A percentile compares a stretch with the other conserved stretches of the same genome.
Conservation (phyloP, 2,329 filamentous ascomycete species). For the Sclerotiophoma versabilis region DNA sequence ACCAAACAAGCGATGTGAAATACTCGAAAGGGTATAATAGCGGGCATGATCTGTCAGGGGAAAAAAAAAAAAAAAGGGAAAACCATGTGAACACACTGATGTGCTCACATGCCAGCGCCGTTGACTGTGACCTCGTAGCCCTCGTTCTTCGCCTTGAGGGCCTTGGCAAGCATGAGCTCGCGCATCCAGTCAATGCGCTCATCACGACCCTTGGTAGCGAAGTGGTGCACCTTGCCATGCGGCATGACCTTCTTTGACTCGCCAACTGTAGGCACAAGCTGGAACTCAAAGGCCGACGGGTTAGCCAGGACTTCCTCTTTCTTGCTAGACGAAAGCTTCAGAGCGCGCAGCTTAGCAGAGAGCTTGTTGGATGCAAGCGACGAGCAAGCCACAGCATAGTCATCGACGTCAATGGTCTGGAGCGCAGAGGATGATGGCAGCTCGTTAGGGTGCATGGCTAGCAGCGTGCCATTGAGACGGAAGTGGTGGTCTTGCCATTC, state of each 20-base stretch:
- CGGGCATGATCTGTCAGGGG: constrained; percentile 28
- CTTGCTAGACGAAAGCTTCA: constrained; percentile 63
- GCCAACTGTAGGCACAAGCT: constrained; percentile 72
- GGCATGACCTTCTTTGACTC: constrained; percentile 47
- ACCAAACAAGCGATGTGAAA: constrained; percentile 15
- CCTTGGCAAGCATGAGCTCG: constrained; percentile 90
- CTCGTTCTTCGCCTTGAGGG: constrained; percentile 81
- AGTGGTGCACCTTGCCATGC: constrained; percentile 84
- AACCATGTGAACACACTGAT: not conserved
- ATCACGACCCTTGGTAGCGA: constrained; percentile 85
- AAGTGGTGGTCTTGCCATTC: constrained; percentile 96
- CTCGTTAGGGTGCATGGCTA: constrained; percentile 71
- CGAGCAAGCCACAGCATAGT: constrained; percentile 87
- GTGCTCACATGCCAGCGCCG: constrained; percentile 55
- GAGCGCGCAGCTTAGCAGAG: constrained; percentile 83
- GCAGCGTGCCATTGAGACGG: constrained; percentile 69
- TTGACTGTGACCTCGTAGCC: constrained; percentile 85
- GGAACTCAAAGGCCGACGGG: constrained; percentile 75
- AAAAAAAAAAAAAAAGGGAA: constrained; percentile 21
- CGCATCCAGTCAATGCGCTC: constrained; percentile 98
- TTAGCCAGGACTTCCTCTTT: constrained; percentile 65
- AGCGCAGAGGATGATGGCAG: constrained; percentile 67
- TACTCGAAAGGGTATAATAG: constrained; percentile 41
- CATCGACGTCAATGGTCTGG: constrained; percentile 85
- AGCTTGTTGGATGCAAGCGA: constrained; percentile 81